Percentiles rank a stretch among this genome's conserved stretches.
Conservation (phyloP, 2,329 filamentous ascomycete genomes). For the Akanthomyces lecanii region DNA sequence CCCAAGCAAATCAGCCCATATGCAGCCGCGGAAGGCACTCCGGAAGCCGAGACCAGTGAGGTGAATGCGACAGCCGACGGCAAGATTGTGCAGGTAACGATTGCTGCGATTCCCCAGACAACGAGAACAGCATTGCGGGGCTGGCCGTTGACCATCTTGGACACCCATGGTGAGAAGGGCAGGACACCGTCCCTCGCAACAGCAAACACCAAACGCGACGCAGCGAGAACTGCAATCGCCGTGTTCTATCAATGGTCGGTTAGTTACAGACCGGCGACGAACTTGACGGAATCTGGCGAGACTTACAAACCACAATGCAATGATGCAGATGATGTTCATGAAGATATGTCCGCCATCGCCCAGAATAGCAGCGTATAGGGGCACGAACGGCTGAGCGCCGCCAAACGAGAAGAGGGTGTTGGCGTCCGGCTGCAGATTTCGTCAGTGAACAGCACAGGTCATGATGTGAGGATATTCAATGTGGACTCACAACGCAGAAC, state of each 20-base stretch:
- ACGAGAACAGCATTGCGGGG: slow-evolving; percentile 57
- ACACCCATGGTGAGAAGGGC: slow-evolving; percentile 55
- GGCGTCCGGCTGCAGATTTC: slow-evolving; percentile 41
- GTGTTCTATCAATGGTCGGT: slow-evolving; percentile 41
- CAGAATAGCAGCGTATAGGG: slow-evolving; percentile 53
- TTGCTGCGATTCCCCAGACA: slow-evolving; percentile 49
- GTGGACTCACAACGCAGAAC: slow-evolving; percentile 47
- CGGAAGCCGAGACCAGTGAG: slow-evolving; percentile 49
- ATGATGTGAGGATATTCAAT: too few species aligned
- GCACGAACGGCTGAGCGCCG: slow-evolving; percentile 55
- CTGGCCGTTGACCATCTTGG: slow-evolving; percentile 50
- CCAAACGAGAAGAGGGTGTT: slow-evolving; percentile 49
- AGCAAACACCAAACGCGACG: slow-evolving; percentile 58
- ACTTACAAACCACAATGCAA: slow-evolving; percentile 47
- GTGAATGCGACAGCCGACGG: slow-evolving; percentile 52
- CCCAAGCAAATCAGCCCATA: slow-evolving; percentile 49
- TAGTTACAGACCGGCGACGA: background rate
- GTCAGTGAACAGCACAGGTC: background rate
- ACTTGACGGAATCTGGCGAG: background rate
- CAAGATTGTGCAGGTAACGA: slow-evolving; percentile 56
- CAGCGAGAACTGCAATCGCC: slow-evolving; percentile 54
- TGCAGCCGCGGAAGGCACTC: slow-evolving; percentile 48
- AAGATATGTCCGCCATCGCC: slow-evolving; percentile 54
- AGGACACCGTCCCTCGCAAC: slow-evolving; percentile 59
- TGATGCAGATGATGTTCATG: slow-evolving; percentile 56